Conservation (phyloP, 1,284 basidiomycete species). For the Puccinia coronata region DNA sequence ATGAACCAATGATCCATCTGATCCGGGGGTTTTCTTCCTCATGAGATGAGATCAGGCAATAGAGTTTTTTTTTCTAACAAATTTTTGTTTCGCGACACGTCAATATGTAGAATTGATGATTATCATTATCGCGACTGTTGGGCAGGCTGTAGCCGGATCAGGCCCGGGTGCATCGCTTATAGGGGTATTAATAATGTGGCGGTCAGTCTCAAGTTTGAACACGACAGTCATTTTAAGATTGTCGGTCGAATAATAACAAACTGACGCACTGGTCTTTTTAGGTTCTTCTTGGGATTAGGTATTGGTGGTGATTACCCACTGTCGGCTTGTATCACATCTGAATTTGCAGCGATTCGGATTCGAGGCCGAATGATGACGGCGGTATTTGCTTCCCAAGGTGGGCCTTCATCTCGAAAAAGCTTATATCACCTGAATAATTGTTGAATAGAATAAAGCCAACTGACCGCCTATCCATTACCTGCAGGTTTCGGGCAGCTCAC, state of each 20-base stretch:
- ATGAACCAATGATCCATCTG: neutral
- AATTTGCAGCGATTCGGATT: constrained; percentile 73
- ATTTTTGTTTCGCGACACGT: neutral
- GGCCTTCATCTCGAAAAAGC: neutral
- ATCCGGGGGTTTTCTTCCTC: neutral
- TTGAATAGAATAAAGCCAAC: constrained; percentile 53
- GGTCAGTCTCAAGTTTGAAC: constrained; percentile 61
- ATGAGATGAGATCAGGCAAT: constrained; percentile 51
- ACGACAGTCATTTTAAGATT: neutral
- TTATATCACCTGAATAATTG: constrained; percentile 52
- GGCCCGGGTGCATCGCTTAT: constrained; percentile 69
- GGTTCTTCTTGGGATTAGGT: constrained; percentile 54
- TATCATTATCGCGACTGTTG: constrained; percentile 59
- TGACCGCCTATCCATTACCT: constrained; percentile 56
- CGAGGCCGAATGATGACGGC: constrained; percentile 70
- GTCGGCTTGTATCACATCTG: constrained; percentile 65
- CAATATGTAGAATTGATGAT: constrained; percentile 55
- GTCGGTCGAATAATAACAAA: constrained; percentile 41
- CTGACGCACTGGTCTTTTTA: constrained; percentile 47
- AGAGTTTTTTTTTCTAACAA: constrained; percentile 57
- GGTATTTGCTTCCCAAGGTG: constrained; percentile 47
- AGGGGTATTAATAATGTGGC: constrained; percentile 71
- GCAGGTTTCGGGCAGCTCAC: constrained; percentile 63
- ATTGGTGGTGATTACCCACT: constrained; percentile 83
- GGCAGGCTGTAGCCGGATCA: constrained; percentile 65